Conservation (phyloP, 768 basidiomycete species). For the Sistotremastrum niveocremeum region DNA sequence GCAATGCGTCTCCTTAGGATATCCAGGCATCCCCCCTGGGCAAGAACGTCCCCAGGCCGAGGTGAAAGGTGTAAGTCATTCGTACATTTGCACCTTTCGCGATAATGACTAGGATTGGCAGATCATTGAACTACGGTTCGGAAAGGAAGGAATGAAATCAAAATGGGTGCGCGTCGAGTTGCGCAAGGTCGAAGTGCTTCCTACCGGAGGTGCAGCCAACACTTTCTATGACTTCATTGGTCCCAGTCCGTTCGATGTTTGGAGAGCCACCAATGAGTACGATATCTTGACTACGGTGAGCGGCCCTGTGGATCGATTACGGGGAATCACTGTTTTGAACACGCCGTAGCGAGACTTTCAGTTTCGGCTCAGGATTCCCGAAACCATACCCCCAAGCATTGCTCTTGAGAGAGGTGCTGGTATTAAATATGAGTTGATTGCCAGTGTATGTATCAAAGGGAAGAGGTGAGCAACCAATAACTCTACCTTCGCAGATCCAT, state of each 20-base stretch:
- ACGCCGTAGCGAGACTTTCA: conserved; percentile 64
- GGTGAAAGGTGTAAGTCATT: conserved; percentile 63
- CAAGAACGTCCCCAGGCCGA: conserved; percentile 69
- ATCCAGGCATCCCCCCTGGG: conserved; percentile 78
- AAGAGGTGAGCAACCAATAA: conserved; percentile 46
- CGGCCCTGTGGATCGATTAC: neutral
- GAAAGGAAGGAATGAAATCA: conserved; percentile 64
- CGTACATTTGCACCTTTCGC: conserved; percentile 1
- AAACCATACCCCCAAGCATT: conserved; percentile 79
- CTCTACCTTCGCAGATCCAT: neutral
- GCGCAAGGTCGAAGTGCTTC: conserved; percentile 78
- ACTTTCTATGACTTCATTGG: conserved; percentile 74
- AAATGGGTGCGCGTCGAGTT: conserved; percentile 89
- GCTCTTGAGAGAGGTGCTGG: conserved; percentile 71
- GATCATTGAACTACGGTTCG: conserved; percentile 79
- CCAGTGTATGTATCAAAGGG: conserved; percentile 72
- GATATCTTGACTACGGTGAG: conserved; percentile 51
- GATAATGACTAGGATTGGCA: conserved; percentile 17
- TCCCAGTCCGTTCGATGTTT: conserved; percentile 68
- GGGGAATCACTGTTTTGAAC: neutral
- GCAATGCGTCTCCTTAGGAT: conserved; percentile 33
- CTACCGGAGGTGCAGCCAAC: conserved; percentile 52
- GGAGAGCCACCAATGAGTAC: conserved; percentile 71
- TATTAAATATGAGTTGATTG: conserved; percentile 82
- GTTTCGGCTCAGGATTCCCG: conserved; percentile 84